Base-by-base conservation (phyloP, 352 stramenopile genomes). In the Phytophthora chlamydospora region DNA sequence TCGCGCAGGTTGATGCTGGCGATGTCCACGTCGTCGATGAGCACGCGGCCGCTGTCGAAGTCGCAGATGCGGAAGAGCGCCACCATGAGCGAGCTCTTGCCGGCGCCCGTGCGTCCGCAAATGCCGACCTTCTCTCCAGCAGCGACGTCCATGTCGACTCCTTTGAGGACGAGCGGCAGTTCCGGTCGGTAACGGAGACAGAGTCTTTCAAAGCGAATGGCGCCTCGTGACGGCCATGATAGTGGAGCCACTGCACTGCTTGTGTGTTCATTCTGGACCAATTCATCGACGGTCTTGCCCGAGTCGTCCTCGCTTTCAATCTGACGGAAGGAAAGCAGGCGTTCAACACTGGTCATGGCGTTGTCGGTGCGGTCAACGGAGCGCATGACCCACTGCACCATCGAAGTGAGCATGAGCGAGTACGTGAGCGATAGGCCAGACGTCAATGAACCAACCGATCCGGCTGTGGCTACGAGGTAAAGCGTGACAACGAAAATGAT, bases 401-500 rank as follows among this genome's bases (percentile, higher is more conserved):
- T 88, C 78, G 39, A 85, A 80, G 52, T 73, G 1, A 82, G 55
- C 66, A 80, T 75, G 11, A 76, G 48, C 13, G 70, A 67, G 41
- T 83, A 84, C 19, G 77, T 83, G 21, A 80, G 54, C 27, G 73
- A 69, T 8, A 76, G 62, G 2, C 73, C 73, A 4, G 73, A 71
- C 0, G 63, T 62, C 19, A 75, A 49, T 0, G 73, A 59, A 0
- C 64, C 71, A 17, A 83, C 56, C 2, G 39, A 32, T 6, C 68
- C 72, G 38, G 70, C 73, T 2, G 71, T 72, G 3, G 88, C 60
- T 0, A 98, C 89, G 8, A 93, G 60, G 38, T 96, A 96, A 6
- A 98, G 58, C 36, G 90, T 84, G 9, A 97, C 83, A 19, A 85
- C 79, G 11, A 83, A 83, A 31, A 98, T 92, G 47, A 99, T 96